Conservation (phyloP, 1,284 basidiomycete genomes). For the Takashimella koratensis region DNA sequence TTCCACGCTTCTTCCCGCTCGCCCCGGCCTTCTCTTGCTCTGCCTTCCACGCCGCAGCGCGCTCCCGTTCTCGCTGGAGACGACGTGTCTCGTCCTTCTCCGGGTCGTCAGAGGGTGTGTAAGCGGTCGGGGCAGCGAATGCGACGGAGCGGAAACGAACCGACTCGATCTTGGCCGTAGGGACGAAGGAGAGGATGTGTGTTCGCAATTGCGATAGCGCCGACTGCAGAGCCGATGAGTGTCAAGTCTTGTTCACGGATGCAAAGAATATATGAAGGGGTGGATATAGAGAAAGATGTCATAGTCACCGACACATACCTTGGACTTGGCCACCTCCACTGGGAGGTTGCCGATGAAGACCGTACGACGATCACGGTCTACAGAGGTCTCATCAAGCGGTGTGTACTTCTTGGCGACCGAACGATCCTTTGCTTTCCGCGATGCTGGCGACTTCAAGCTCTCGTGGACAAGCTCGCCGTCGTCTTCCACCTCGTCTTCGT, state of each 20-base stretch:
- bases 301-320: conserved; percentile 53
- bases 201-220: conserved; percentile 62
- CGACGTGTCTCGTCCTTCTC: conserved; percentile 42
- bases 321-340: conserved; percentile 68
- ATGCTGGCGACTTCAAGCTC: conserved; percentile 23
- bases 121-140: conserved; percentile 72
- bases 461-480: conserved; percentile 47
- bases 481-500: conserved; percentile 19
- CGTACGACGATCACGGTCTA: conserved; percentile 71
- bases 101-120: conserved; percentile 51
- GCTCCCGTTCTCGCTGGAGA: conserved; percentile 49
- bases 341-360: conserved; percentile 92
- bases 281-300: background rate
- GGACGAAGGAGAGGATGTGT: conserved; percentile 62
- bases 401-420: conserved; percentile 48
- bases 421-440: conserved; percentile 16
- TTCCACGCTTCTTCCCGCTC: background rate
- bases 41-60: conserved; percentile 61
- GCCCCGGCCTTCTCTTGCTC: conserved; percentile 54
- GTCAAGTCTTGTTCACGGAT: too few species aligned
- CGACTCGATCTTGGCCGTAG: conserved; percentile 60
- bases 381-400: conserved; percentile 64
- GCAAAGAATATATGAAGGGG: too few species aligned
- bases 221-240: conserved; percentile 47
- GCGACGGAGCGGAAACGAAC: conserved; percentile 86